Base-by-base conservation (phyloP, 2,329 filamentous ascomycete species). In the Penicillium sclerotiorum region DNA sequence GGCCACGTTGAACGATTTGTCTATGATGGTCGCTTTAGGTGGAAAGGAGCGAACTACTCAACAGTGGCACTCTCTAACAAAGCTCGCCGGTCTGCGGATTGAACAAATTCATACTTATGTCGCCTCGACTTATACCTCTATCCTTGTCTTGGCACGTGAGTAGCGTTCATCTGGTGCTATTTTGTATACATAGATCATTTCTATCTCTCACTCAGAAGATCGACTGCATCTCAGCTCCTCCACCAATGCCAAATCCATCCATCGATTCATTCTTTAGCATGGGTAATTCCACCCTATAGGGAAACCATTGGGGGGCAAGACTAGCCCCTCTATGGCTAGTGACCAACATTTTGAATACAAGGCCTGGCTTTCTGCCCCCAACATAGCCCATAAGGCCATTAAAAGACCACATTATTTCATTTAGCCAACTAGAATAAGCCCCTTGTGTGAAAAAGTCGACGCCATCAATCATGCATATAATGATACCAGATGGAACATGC, bases 21-120 rank as follows among this genome's bases (percentile, higher is more conserved):
- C 45, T 1, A 53, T 65, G 56, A 62, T 63, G 60, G 39, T 43
- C 27, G 38, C 35, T 1, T 55, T 51, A 23, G 55, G 43, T 15
- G 55, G 55, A 2, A 58, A 57, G 32, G 58, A 60, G 41, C 56
- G 59, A 13, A 52, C 52, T 2, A 25, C 9, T 5, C 18, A 43
- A 11, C 52, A 59, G 40, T 62, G 52, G 56, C n/a, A 52, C 13
- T 32, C 40, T 8, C 49, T 59, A 17, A 56, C 49, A 8, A 42
- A 53, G n/a, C 35, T 22, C 18, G 50, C 46, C 2, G 56, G 52
- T 8, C 40, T 61, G 23, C 52, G 44, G 15, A 23, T 60, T 33
- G 56, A 60, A 23, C 40, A 50, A 23, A 45, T 60, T 39, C 56
- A 62, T 36, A 37, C 47, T 32, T 59, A 59, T 39, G 39, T 48